Percentiles rank a stretch among this genome's conserved stretches.
phyloP scores from a whole-genome alignment of 495 filamentous ascomycete species.

The Penicillium arizonense region DNA sequence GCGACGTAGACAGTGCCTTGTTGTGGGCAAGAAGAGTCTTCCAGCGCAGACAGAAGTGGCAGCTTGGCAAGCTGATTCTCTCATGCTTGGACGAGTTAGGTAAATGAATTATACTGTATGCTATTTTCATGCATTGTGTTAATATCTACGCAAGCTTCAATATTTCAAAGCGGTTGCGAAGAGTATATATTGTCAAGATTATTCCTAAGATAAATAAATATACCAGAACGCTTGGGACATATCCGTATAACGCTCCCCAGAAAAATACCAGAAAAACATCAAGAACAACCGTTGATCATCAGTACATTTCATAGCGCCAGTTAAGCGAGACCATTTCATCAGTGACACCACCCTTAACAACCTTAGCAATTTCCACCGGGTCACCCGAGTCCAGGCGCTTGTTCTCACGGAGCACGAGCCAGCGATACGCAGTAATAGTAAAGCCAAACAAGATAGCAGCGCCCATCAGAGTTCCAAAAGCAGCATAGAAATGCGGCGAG shows the following conservation, averaged over 20 bases:
- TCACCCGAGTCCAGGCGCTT: constrained; percentile 31
- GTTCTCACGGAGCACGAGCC: constrained; percentile 37
- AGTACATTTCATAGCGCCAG: constrained; percentile 46
- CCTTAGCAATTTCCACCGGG: constrained; percentile 28
- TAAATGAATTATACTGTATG: not conserved
- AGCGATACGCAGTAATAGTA: constrained; percentile 33
- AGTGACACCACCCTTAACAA: constrained; percentile 36
- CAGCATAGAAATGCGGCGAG: constrained; percentile 34
- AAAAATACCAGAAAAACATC: not conserved
- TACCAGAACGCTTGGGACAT: not conserved
- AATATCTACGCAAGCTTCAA: no score
- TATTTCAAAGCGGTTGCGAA: no score
- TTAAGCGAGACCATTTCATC: constrained; percentile 38
- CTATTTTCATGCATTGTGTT: no score
- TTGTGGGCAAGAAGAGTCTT: constrained; percentile 33
- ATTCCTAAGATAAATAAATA: not conserved
- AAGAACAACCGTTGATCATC: not conserved
- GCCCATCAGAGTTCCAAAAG: constrained; percentile 36
- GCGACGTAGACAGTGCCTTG: constrained; percentile 27
- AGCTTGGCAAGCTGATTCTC: constrained; percentile 29
- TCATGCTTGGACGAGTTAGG: constrained; percentile 28
- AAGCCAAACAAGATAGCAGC: constrained; percentile 29
- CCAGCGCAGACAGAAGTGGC: constrained; percentile 21
- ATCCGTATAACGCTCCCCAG: not conserved
- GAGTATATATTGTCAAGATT: not conserved